Conservation (phyloP, 495 filamentous ascomycete species). For the Trypethelium eluteriae region DNA sequence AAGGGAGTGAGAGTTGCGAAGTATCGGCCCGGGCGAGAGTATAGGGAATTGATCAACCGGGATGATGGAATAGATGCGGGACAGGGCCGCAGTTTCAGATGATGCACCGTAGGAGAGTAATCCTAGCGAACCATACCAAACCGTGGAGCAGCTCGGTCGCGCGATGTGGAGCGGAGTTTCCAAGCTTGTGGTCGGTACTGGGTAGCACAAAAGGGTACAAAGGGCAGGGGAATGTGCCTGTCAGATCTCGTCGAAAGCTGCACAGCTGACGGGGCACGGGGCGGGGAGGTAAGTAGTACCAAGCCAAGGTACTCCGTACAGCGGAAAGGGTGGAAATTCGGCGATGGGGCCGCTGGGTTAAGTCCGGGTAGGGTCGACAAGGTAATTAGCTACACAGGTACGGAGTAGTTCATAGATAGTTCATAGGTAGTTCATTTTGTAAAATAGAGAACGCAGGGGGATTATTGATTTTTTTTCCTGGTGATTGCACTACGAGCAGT, state of each 20-base stretch:
- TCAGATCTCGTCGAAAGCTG: background rate
- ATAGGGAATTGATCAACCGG: background rate
- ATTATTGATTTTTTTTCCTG: background rate
- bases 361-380: too few species aligned
- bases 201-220: background rate
- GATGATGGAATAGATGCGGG: background rate
- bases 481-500: too few species aligned
- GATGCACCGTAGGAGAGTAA: background rate
- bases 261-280: too few species aligned
- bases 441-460: background rate
- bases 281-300: too few species aligned
- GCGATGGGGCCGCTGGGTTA: too few species aligned
- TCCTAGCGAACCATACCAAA: background rate
- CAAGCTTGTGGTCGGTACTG: background rate
- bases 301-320: too few species aligned
- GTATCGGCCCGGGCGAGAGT: background rate
- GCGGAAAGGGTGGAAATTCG: too few species aligned
- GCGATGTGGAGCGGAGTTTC: background rate
- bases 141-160: background rate
- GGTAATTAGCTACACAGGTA: too few species aligned
- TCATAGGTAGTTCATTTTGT: too few species aligned
- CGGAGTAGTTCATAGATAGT: too few species aligned
- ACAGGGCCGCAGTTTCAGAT: background rate
- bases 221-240: background rate
- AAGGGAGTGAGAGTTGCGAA: background rate